These are phyloP conservation scores for Ochetophila trinervis DNA, from an alignment of 306 rosid species.

Conservation along the genomic window DNA sequence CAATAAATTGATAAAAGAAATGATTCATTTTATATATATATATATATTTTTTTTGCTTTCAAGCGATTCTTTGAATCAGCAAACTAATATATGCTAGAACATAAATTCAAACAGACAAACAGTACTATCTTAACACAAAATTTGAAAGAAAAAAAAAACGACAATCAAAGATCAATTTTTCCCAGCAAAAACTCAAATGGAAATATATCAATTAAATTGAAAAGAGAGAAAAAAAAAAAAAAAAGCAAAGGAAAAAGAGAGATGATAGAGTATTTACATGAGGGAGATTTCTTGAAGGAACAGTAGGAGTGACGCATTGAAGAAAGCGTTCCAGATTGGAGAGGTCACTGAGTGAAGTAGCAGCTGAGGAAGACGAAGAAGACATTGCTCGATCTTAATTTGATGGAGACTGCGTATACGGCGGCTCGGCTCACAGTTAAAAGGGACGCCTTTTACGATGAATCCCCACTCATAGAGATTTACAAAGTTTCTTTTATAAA, in stretches of 20 bases:
- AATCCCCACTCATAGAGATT: too few species aligned
- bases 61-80: too few species aligned
- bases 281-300: slow-evolving; percentile 51
- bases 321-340: slow-evolving; percentile 64
- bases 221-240: too few species aligned
- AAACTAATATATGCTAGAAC: too few species aligned
- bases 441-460: neutral
- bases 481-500: too few species aligned
- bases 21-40: neutral
- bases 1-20: neutral
- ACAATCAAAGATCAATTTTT: neutral
- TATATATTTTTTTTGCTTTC: too few species aligned
- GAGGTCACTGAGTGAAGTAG: slow-evolving; percentile 10
- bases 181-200: neutral
- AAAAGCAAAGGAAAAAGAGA: neutral
- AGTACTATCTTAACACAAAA: too few species aligned
- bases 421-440: neutral
- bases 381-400: slow-evolving; percentile 6
- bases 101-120: too few species aligned
- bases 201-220: neutral
- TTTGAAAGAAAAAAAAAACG: neutral
- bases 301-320: slow-evolving; percentile 59
- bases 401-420: neutral
- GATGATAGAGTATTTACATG: slow-evolving; percentile 38
- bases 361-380: slow-evolving; percentile 19